Conservation (phyloP, 225 moss, liverwort and hornwort genomes). For the Neckera pumila region DNA sequence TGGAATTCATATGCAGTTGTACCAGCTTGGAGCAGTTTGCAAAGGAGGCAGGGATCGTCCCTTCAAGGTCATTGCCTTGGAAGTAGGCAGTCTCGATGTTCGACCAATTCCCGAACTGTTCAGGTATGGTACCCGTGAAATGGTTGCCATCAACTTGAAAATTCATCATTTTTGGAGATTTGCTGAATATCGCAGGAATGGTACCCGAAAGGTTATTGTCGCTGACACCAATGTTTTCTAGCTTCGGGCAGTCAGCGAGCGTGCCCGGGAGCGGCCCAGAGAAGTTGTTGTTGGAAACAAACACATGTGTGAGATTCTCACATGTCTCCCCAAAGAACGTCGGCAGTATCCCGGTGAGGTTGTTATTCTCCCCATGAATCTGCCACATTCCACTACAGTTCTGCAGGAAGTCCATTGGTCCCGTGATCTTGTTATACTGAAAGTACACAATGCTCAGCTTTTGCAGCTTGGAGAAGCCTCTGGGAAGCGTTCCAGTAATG, state of each 20-base stretch:
- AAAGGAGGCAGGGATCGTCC: slow-evolving; percentile 14
- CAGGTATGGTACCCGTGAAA: slow-evolving; percentile 47
- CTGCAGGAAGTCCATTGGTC: slow-evolving; percentile 8
- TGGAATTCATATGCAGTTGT: slow-evolving; percentile 18
- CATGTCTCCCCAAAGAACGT: slow-evolving; percentile 9
- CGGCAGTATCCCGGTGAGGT: slow-evolving; percentile 18
- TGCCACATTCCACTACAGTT: slow-evolving; percentile 21
- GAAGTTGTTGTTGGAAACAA: slow-evolving; percentile 14
- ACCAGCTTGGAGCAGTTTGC: slow-evolving; percentile 14
- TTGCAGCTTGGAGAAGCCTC: slow-evolving; percentile 19
- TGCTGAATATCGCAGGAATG: slow-evolving; percentile 56
- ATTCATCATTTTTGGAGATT: slow-evolving; percentile 15
- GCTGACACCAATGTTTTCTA: slow-evolving; percentile 46
- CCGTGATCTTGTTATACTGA: slow-evolving; percentile 4
- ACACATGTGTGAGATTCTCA: slow-evolving; percentile 17
- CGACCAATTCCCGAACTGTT: slow-evolving; percentile 15
- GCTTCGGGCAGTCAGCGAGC: slow-evolving; percentile 2
- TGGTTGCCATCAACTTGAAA: slow-evolving; percentile 62
- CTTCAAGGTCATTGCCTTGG: slow-evolving; percentile 17
- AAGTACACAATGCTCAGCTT: slow-evolving; percentile 25
- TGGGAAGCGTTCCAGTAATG: slow-evolving; percentile 12
- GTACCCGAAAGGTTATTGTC: slow-evolving; percentile 49
- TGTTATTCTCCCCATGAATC: slow-evolving; percentile 22
- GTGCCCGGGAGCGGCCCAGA: slow-evolving; percentile 13
- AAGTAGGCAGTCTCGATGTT: slow-evolving; percentile 14